Percentiles rank a stretch among this genome's conserved stretches.
These are phyloP conservation scores for Oidiodendron maius DNA, from an alignment of 495 filamentous ascomycete genomes.

Conservation along the genomic window DNA sequence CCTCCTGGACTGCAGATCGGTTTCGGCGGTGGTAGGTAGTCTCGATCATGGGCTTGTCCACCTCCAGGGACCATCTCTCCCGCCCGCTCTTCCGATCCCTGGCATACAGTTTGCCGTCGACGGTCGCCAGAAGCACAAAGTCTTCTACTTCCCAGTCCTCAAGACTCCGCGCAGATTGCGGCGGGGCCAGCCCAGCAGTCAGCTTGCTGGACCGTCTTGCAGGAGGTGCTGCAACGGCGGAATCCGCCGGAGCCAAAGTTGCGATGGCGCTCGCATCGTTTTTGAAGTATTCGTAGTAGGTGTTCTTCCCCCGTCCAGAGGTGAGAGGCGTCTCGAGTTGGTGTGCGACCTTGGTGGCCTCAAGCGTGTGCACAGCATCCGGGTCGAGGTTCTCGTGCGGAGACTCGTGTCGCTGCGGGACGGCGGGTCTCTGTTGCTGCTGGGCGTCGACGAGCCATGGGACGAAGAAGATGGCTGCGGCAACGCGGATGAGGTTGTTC, in stretches of 20 bases:
- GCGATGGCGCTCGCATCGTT: constrained; percentile 83
- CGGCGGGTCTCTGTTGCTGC: constrained; percentile 46
- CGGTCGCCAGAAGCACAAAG: constrained; percentile 98
- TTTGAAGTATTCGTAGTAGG: constrained; percentile 31
- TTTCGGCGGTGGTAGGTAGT: constrained; percentile 77
- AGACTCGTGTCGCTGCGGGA: constrained; percentile 23
- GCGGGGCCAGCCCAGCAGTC: constrained; percentile 69
- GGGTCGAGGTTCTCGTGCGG: constrained; percentile 22
- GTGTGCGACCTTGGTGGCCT: constrained; percentile 22
- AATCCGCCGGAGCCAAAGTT: constrained; percentile 84
- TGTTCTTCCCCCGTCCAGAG: constrained; percentile 20
- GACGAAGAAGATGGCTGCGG: constrained; percentile 41
- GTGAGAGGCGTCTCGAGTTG: constrained; percentile 24
- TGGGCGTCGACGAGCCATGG: constrained; percentile 53
- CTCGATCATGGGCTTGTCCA: constrained; percentile 81
- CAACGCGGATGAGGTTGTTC: constrained; percentile 34
- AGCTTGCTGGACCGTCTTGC: constrained; percentile 58
- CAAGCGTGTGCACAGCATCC: constrained; percentile 19
- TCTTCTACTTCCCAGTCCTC: constrained; percentile 99
- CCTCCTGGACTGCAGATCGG: constrained; percentile 49
- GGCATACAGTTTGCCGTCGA: constrained; percentile 94
- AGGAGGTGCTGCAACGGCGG: constrained; percentile 75
- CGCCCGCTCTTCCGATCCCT: constrained; percentile 81
- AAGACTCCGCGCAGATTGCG: constrained; percentile 84
- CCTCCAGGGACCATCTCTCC: constrained; percentile 75